Evolutionary conservation across 225 moss, liverwort and hornwort species (phyloP), one percentile per base, ranked within the genome.

Genomic region (Bryum argenteum): DNA sequence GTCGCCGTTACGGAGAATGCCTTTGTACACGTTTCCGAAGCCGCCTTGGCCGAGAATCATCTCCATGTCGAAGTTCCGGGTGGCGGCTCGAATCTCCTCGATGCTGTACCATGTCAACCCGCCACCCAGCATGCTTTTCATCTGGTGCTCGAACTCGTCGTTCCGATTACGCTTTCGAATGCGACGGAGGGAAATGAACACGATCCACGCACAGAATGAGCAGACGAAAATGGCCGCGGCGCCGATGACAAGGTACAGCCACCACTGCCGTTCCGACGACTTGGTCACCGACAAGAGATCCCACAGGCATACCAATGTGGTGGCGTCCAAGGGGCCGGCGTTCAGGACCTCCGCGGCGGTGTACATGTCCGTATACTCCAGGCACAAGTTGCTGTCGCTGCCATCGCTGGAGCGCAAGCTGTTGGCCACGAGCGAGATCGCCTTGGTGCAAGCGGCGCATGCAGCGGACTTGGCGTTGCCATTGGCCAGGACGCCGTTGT

Each of bases 1-100:
- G 56, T 68, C 62, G 40, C 92, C 94, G 55, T 78, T 90, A 9
- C 54, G 63, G 55, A 94, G 65, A 13, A 82, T 62, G 1, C 87
- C 92, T 57, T 45, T 89, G 69, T 79, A 94, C 21, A 94, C 94
- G 48, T 87, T 88, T 10, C 90, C 94, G 66, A 86, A 94, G 37
- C 87, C 91, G 11, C 94, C 94, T 0, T 76, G 75, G 39, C 94
- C 94, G 22, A 94, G 68, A 54, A 89, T 83, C 52, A 81, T 79
- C 67, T 81, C 85, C 3, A 71, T 15, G 2, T 89, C 81, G 73
- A 94, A 94, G 54, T 83, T 87, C 10, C 76, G 69, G 0, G 94
- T 90, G 37, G 88, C 94, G 39, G 69, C 78, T 69, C 87, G 91
- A 58, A 94, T 78, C 56, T 92, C 94, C 39, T 90, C 84, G 22